Evolutionary conservation across 345 rosid genomes (phyloP), one percentile per base, ranked within the genome.

Genomic region (Brassica nigra): DNA sequence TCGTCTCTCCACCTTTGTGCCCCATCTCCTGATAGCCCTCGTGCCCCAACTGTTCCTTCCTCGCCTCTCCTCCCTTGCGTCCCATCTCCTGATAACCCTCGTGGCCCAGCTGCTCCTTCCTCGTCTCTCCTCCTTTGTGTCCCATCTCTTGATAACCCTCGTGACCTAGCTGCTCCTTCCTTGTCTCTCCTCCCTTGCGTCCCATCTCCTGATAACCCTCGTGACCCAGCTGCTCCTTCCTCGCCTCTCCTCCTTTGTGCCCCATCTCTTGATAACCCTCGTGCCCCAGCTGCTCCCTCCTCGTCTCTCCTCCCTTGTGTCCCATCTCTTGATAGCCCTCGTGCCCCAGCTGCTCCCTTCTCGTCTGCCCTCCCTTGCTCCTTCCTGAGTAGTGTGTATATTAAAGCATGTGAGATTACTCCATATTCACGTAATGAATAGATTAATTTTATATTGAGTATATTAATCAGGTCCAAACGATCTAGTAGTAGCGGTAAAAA

Each of bases 21-120:
- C 18, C 55, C 55, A 49, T 49, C 18, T 49, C 61, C 11, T 54
- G 0, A 0, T 54, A 54, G 16, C 61, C 61, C 4, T 16, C 61
- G 11, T 18, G 20, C 1, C 27, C 23, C 27, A 52, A 1, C 61
- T 54, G 61, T 4, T 54, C 61, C 61, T 54, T 54, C 27, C 61
- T 54, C 1, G 61, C 7, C 61, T 54, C 61, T 23, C 92, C 93
- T 11, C 94, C 94, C 68, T 88, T 90, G 0, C 85, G 84, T 3
- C 97, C 95, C 93, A 91, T 91, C 70, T 91, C 87, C 47, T 85
- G 81, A 14, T 93, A 93, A 28, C 97, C 98, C 67, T 89, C 97
- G 1, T 54, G 68, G 0, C 97, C 93, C 1, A 93, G 15, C 86
- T 91, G 94, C 11, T 88, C 91, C 82, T 79, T 91, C 86, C 97